These are phyloP conservation scores for sunflower (Helianthus annuus) DNA, from an alignment of 129 eudicot genomes.

Conservation along the genomic window DNA sequence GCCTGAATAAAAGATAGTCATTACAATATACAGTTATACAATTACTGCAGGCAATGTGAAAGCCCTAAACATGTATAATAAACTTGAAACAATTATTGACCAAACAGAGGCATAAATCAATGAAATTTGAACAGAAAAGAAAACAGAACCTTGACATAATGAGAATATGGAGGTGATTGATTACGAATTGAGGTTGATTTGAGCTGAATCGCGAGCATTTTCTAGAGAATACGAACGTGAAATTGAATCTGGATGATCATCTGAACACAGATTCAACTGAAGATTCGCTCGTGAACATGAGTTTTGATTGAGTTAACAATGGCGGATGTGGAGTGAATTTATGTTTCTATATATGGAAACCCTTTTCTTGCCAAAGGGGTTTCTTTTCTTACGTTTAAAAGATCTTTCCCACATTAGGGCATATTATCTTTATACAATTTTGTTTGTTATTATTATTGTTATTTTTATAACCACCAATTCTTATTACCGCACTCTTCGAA, in stretches of 20 bases:
- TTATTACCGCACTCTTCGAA: too few species aligned
- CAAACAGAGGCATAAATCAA: not conserved
- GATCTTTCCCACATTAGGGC: too few species aligned
- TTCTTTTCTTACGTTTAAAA: not conserved
- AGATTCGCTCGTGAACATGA: not conserved
- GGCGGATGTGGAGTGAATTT: not conserved
- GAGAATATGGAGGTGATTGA: not conserved
- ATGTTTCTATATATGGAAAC: not conserved
- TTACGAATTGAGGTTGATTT: not conserved
- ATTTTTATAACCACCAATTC: too few species aligned
- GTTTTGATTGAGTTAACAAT: not conserved
- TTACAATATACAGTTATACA: not conserved
- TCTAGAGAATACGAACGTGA: not conserved
- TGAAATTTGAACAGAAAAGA: not conserved
- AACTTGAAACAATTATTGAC: not conserved
- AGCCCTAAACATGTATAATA: not conserved
- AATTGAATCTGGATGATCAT: not conserved
- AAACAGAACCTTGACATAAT: not conserved
- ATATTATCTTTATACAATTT: too few species aligned
- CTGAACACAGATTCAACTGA: not conserved
- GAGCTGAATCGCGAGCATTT: not conserved
- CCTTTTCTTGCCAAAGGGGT: slow-evolving; percentile 3
- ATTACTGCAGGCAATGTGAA: not conserved
- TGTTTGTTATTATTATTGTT: too few species aligned
- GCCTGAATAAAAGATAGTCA: too few species aligned